A percentile compares a stretch with the other conserved stretches of the same genome.
phyloP scores from a whole-genome alignment of 768 basidiomycete genomes.

The Dioszegia aurantiaca region DNA sequence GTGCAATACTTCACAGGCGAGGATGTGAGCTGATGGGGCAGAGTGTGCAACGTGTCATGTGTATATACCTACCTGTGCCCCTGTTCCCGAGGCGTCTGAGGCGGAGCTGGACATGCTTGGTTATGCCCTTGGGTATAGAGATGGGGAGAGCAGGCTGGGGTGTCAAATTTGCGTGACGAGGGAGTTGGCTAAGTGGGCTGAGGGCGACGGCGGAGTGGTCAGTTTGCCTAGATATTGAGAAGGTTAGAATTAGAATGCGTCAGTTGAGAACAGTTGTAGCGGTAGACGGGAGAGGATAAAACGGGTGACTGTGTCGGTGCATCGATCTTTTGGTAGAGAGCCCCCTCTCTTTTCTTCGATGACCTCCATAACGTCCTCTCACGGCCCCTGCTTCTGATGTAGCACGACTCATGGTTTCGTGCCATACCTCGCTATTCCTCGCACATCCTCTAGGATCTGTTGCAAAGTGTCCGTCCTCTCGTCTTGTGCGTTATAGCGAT shows the following conservation, averaged over 20 bases:
- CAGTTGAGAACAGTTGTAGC: no score
- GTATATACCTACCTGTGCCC: conserved; percentile 30
- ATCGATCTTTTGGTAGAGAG: no score
- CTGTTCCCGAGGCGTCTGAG: conserved; percentile 33
- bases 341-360: no score
- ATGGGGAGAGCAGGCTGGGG: conserved; percentile 43
- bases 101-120: conserved; percentile 49
- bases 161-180: conserved; percentile 46
- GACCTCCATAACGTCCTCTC: not conserved
- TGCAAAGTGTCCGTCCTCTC: conserved; percentile 27
- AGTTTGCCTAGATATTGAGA: conserved; percentile 40
- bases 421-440: conserved; percentile 32
- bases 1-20: not conserved
- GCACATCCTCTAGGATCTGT: conserved; percentile 34
- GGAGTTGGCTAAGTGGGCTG: conserved; percentile 39
- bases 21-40: conserved; percentile 19
- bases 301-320: no score
- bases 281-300: no score
- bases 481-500: conserved; percentile 34
- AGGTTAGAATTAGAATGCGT: not conserved
- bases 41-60: conserved; percentile 52
- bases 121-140: conserved; percentile 42
- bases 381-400: not conserved
- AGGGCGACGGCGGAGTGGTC: conserved; percentile 30
- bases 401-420: conserved; percentile 5